Percentiles rank a stretch among this genome's conserved stretches.
phyloP scores from a whole-genome alignment of 306 rosid genomes.

The Acacia crassicarpa region DNA sequence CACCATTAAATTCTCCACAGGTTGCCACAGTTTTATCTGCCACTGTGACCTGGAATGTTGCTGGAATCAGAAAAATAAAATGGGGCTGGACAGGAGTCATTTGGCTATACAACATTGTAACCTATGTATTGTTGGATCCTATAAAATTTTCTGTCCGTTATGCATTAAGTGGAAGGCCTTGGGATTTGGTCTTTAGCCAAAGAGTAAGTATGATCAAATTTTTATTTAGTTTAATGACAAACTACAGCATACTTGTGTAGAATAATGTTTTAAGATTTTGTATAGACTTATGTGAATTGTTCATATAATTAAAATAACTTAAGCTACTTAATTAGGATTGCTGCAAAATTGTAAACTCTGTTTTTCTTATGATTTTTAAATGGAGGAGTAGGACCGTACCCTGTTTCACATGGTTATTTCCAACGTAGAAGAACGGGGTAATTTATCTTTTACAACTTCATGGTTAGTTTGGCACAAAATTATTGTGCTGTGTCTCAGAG shows the following conservation, averaged over 20 bases:
- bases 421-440: background rate
- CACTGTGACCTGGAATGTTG: conserved; percentile 35
- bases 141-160: conserved; percentile 71
- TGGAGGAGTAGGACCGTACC: background rate
- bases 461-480: background rate
- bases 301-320: background rate
- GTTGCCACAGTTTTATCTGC: conserved; percentile 75
- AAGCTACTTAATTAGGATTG: background rate
- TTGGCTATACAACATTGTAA: conserved; percentile 55
- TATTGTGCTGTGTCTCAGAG: background rate
- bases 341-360: background rate
- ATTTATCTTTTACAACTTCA: background rate
- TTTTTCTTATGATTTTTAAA: background rate
- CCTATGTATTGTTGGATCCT: conserved; percentile 68
- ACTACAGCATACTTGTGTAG: background rate
- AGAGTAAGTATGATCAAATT: conserved; percentile 47
- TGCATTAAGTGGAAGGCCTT: conserved; percentile 67
- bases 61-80: conserved; percentile 54
- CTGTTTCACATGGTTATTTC: background rate
- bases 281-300: background rate
- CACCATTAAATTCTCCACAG: conserved; percentile 29
- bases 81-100: conserved; percentile 75
- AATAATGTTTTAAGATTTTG: too few relatives aligned
- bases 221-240: background rate
- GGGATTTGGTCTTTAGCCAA: conserved; percentile 67